Percentiles rank a stretch among this genome's conserved stretches.
Conservation (phyloP, 306 rosid species). For the Vigna nakashimae region DNA sequence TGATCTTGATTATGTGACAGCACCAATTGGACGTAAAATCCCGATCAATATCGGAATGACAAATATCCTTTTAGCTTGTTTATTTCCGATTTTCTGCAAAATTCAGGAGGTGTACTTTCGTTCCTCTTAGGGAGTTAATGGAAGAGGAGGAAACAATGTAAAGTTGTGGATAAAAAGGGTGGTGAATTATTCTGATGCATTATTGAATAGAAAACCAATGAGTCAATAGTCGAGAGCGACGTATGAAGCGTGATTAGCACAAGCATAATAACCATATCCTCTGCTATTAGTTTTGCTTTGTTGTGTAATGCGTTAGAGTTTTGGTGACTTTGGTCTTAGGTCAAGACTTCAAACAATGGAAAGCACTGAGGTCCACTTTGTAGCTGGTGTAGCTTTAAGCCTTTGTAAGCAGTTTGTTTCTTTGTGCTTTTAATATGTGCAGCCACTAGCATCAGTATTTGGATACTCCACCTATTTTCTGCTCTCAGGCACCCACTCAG, state of each 20-base stretch:
- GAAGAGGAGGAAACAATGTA: conserved; percentile 26
- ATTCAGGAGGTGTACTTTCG: neutral
- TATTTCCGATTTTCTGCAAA: conserved; percentile 2
- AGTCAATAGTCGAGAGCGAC: conserved; percentile 46
- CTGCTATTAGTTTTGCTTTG: conserved; percentile 25
- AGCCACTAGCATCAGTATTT: conserved; percentile 42
- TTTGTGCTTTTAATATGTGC: conserved; percentile 54
- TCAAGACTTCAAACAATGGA: conserved; percentile 34
- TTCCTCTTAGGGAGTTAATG: conserved; percentile 17
- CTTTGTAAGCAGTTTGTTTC: conserved; percentile 40
- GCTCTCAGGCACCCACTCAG: conserved; percentile 40
- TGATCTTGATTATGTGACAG: conserved; percentile 1
- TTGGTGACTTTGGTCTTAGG: conserved; percentile 37
- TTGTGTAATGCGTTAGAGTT: neutral
- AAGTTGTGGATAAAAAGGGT: conserved; percentile 50
- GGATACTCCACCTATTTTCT: conserved; percentile 51
- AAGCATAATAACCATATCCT: conserved; percentile 37
- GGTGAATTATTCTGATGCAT: conserved; percentile 51
- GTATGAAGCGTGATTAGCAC: conserved; percentile 46
- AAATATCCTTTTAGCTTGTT: neutral
- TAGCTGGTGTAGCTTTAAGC: conserved; percentile 38
- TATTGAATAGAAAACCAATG: conserved; percentile 49
- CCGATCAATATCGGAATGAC: neutral
- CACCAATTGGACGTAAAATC: neutral
- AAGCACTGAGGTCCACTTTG: conserved; percentile 54